A percentile compares a stretch with the other conserved stretches of the same genome.
These are phyloP conservation scores for Prillingera fragicola DNA, from an alignment of 1,284 basidiomycete genomes.

Conservation along the genomic window DNA sequence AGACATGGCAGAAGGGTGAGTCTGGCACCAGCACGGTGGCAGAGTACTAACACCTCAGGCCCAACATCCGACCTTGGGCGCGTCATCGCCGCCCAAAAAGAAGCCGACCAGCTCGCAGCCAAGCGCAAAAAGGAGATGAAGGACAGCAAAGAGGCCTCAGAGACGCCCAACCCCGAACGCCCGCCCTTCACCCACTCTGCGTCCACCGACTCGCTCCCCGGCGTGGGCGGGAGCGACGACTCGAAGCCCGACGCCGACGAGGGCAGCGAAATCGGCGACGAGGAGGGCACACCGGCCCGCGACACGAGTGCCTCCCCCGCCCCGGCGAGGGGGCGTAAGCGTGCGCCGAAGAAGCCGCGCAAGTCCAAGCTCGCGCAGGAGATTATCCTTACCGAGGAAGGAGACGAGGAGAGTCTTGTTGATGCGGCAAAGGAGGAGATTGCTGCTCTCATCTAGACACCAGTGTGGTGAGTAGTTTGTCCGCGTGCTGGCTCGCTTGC, in stretches of 20 bases:
- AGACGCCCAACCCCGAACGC: constrained; percentile 14
- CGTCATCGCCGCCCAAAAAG: constrained; percentile 33
- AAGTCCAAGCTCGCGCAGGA: constrained; percentile 44
- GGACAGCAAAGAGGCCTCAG: too few species aligned
- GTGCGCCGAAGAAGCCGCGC: constrained; percentile 21
- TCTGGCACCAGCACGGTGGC: not conserved
- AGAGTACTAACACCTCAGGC: constrained; percentile 21
- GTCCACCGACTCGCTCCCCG: constrained; percentile 17
- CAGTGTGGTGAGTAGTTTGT: too few species aligned
- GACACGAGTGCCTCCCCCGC: constrained; percentile 9
- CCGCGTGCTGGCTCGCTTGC: too few species aligned
- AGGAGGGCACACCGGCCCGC: constrained; percentile 10
- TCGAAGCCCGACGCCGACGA: constrained; percentile 8
- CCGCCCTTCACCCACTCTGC: constrained; percentile 8
- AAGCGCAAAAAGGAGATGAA: constrained; percentile 16
- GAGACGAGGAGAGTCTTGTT: too few species aligned
- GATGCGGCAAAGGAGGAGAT: not conserved
- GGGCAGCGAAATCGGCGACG: constrained; percentile 27
- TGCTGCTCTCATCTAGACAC: too few species aligned
- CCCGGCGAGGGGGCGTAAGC: constrained; percentile 3
- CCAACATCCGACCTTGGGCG: constrained; percentile 33
- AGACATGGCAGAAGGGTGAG: constrained; percentile 38
- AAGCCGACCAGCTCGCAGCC: constrained; percentile 27
- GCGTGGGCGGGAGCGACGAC: not conserved
- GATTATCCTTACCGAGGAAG: constrained; percentile 26